Evolutionary conservation across 2,329 filamentous ascomycete species (phyloP), one percentile per base, ranked within the genome.

Genomic region (Tolypocladium nubicola): DNA sequence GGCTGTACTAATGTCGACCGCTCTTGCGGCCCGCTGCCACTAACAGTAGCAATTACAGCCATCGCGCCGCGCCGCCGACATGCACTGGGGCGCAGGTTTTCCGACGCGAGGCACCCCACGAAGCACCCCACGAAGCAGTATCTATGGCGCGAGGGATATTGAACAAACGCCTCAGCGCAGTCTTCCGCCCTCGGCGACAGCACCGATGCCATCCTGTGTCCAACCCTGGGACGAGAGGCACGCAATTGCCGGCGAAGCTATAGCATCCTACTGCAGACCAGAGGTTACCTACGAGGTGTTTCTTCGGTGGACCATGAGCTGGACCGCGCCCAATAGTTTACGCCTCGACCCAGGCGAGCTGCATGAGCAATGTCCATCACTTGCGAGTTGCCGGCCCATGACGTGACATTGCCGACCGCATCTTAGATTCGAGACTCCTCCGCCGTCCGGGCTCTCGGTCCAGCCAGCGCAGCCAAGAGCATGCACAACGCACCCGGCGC

Each of bases 361-460:
- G 47, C 47, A 52, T 52, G 47, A 8, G 30, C 47, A 37, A 21
- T 37, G 47, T 14, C 19, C 30, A 37, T 52, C 30, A 14, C 47
- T 41, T 10, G 40, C 19, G 9, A 35, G 16, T 13, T 35, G 26
- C n/a, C 23, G 39, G 33, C 14, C 14, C 37, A 52, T 30, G 30
- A 53, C 30, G 56, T 54, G 40, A 53, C 56, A 57, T 52, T 26
- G 41, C 40, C 38, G 35, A 57, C 56, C 33, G 40, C 33, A 57
- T 53, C 50, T 39, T 9, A 41, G 35, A 35, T 35, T 35, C 30
- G 30, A 35, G 47, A 33, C 47, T 52, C 8, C 21, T 30, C 40
- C 41, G 30, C n/a, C 30, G 30, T 49, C 41, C 47, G 26, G 26
- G 47, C 47, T 33, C 26, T 16, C 30, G 30, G 47, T 19, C 30